Evolutionary conservation across 371 early-diverging fungal genomes (phyloP).

Genomic region (Actinomortierella wolfii): DNA sequence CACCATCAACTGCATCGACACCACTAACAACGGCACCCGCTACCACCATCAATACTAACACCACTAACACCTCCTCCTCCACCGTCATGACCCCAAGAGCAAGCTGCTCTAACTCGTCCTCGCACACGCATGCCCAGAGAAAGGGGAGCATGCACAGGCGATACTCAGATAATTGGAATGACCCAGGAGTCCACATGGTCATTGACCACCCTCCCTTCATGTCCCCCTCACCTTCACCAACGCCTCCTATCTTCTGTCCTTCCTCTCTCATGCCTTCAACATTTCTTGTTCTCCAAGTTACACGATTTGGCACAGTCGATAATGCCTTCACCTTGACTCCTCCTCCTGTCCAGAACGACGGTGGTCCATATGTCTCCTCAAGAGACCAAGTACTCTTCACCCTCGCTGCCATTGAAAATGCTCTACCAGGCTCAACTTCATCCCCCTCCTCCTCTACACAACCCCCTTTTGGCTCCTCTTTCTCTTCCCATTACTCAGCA

Average conservation of each 20-base stretch:
- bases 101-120: neutral
- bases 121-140: neutral
- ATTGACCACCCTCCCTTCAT: neutral
- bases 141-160: no score
- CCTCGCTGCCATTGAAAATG: no score
- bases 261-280: neutral
- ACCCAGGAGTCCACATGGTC: neutral
- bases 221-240: conserved; percentile 3
- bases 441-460: no score
- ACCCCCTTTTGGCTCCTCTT: no score
- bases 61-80: neutral
- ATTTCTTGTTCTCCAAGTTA: conserved; percentile 29
- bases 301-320: conserved; percentile 37
- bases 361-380: no score
- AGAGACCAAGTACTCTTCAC: no score
- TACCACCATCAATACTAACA: conserved; percentile 1
- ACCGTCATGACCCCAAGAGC: neutral
- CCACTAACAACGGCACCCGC: conserved; percentile 14
- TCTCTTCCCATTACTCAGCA: neutral
- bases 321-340: conserved; percentile 16
- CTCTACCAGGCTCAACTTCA: no score
- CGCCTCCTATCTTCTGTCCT: neutral
- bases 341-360: no score
- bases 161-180: no score
- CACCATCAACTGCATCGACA: conserved; percentile 3